Evolutionary conservation across 306 rosid genomes (phyloP).

Genomic region (Gillenia trifoliata): DNA sequence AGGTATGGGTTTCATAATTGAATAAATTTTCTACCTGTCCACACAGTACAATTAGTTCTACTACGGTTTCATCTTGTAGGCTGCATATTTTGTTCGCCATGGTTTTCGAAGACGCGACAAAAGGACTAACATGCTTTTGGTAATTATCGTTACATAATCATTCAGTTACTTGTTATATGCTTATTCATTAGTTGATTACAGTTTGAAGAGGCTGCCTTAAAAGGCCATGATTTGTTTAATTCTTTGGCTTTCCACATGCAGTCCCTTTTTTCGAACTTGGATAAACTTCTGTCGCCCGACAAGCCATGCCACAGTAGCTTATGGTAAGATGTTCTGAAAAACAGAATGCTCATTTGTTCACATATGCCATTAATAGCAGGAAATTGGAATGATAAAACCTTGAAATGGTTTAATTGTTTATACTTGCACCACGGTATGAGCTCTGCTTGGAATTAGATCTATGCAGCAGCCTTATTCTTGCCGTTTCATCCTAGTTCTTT

Average conservation of each 20-base stretch:
- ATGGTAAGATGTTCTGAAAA: constrained; percentile 52
- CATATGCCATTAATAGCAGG: not conserved
- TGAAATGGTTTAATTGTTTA: not conserved
- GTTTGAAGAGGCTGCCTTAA: constrained; percentile 8
- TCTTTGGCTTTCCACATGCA: constrained; percentile 46
- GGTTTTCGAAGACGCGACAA: constrained; percentile 78
- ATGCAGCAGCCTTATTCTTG: not conserved
- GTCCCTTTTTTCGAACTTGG: constrained; percentile 80
- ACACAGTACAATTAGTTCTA: constrained; percentile 13
- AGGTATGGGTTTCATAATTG: constrained; percentile 33
- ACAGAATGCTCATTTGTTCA: not conserved
- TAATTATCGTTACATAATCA: constrained; percentile 21
- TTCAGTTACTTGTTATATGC: not conserved
- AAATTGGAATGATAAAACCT: not conserved
- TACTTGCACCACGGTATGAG: not conserved
- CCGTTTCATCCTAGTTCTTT: not conserved
- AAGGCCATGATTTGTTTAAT: not conserved
- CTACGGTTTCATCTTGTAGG: constrained; percentile 48
- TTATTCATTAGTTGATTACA: constrained; percentile 6
- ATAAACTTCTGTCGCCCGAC: constrained; percentile 77
- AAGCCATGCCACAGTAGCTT: constrained; percentile 84
- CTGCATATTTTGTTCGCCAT: constrained; percentile 61
- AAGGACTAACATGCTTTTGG: constrained; percentile 90
- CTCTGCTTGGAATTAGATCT: not conserved
- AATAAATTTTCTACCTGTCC: constrained; percentile 17